These are phyloP conservation scores for Plasmodium gallinaceum DNA, from an alignment of 169 alveolate species.

Conservation along the genomic window DNA sequence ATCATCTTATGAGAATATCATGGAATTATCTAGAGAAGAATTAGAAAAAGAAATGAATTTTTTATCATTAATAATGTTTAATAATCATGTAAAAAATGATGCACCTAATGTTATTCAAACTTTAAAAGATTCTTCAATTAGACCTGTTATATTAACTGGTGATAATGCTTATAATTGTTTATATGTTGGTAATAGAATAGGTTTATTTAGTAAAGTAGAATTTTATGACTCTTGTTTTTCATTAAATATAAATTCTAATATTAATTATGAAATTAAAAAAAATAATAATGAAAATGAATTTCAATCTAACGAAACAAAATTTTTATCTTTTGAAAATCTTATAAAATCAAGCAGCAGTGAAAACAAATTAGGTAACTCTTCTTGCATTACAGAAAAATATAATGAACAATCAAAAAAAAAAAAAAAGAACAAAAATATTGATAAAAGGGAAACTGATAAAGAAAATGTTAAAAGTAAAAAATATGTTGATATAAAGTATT, in stretches of 20 bases:
- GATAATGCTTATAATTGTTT: constrained; percentile 85
- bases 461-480: not conserved
- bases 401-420: not conserved
- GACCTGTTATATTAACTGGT: constrained; percentile 87
- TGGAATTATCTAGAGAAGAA: constrained; percentile 57
- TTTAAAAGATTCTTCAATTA: constrained; percentile 81
- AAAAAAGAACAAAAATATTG: not conserved
- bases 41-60: constrained; percentile 82
- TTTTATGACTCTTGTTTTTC: constrained; percentile 58
- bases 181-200: constrained; percentile 82
- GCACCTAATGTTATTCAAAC: constrained; percentile 79
- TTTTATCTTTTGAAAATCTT: constrained; percentile 68
- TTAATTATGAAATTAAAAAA: not conserved
- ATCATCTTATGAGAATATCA: constrained; percentile 13
- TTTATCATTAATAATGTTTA: constrained; percentile 81
- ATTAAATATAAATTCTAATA: constrained; percentile 22
- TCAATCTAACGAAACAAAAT: constrained; percentile 21
- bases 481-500: not conserved
- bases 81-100: constrained; percentile 82
- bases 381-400: not conserved
- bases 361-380: not conserved
- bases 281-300: constrained; percentile 4
- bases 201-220: constrained; percentile 74
- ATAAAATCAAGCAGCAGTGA: constrained; percentile 9
- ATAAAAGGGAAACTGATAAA: not conserved